phyloP scores from a whole-genome alignment of 2,329 filamentous ascomycete genomes.

The Ceratocystis papillata region DNA sequence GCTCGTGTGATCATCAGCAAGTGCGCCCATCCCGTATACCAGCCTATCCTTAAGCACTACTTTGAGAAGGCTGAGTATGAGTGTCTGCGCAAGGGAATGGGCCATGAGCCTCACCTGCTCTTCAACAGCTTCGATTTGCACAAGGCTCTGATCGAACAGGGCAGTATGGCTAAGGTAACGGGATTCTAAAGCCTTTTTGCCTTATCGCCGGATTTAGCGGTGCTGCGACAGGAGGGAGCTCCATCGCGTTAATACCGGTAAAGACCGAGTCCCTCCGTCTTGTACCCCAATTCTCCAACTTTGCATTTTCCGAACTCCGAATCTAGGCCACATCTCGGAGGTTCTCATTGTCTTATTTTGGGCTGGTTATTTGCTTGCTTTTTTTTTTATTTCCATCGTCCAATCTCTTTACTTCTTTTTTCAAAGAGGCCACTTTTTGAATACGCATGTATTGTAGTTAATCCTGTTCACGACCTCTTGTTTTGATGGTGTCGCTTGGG shows the following conservation, averaged over 20 bases:
- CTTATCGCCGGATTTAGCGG: not conserved
- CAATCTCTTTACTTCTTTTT: not conserved
- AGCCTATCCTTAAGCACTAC: conserved; percentile 71
- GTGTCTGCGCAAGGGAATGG: conserved; percentile 76
- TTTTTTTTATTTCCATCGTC: not conserved
- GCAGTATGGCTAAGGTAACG: conserved; percentile 72
- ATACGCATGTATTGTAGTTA: not conserved
- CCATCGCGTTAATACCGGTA: not conserved
- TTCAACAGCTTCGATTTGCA: conserved; percentile 87
- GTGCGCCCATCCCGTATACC: conserved; percentile 76
- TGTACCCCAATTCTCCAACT: not conserved
- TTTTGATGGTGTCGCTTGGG: not conserved
- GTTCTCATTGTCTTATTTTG: not conserved
- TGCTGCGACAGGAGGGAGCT: not conserved
- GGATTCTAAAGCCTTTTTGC: conserved; percentile 1
- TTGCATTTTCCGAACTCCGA: conserved; percentile 3
- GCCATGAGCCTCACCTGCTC: conserved; percentile 78
- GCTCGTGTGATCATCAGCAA: conserved; percentile 78
- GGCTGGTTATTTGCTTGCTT: not conserved
- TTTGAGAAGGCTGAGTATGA: conserved; percentile 78
- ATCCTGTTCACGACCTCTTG: not conserved
- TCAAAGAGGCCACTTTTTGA: not conserved
- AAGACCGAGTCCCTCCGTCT: not conserved
- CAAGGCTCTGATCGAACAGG: conserved; percentile 67
- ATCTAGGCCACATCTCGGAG: not conserved